These are phyloP conservation scores for Picochlorum costavermella DNA, from an alignment of 139 green algal species.

Conservation along the genomic window DNA sequence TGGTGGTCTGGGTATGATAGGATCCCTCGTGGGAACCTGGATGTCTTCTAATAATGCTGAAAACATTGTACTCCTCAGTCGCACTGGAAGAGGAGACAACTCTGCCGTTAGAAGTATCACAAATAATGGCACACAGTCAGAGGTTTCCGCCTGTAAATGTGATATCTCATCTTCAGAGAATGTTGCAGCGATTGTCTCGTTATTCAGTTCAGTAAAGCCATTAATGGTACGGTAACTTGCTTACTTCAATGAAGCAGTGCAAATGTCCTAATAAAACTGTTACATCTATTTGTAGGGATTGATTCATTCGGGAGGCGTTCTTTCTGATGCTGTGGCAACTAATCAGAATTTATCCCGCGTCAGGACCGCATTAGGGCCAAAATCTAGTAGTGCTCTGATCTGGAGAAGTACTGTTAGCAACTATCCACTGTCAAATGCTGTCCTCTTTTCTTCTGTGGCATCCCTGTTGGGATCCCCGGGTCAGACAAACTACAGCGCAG, in stretches of 20 bases:
- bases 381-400: conserved; percentile 15
- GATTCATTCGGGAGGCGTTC: conserved; percentile 53
- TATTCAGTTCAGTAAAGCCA: not conserved
- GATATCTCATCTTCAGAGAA: conserved; percentile 10
- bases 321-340: conserved; percentile 39
- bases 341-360: conserved; percentile 31
- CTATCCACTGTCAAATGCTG: not conserved
- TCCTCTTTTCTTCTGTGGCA: conserved; percentile 58
- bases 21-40: conserved; percentile 53
- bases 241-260: not conserved
- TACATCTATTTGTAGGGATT: conserved; percentile 15
- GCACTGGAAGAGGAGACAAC: conserved; percentile 6
- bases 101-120: conserved; percentile 4
- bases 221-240: not conserved
- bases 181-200: not conserved
- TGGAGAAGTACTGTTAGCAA: not conserved
- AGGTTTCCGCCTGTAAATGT: conserved; percentile 14
- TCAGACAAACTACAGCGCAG: conserved; percentile 63
- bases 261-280: not conserved
- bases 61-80: conserved; percentile 16
- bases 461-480: conserved; percentile 60
- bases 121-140: conserved; percentile 8
- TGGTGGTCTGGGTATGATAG: conserved; percentile 34
- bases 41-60: conserved; percentile 26
- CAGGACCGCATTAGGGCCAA: conserved; percentile 31